Conservation (phyloP, 169 alveolate genomes). For the Eimeria tenella region DNA sequence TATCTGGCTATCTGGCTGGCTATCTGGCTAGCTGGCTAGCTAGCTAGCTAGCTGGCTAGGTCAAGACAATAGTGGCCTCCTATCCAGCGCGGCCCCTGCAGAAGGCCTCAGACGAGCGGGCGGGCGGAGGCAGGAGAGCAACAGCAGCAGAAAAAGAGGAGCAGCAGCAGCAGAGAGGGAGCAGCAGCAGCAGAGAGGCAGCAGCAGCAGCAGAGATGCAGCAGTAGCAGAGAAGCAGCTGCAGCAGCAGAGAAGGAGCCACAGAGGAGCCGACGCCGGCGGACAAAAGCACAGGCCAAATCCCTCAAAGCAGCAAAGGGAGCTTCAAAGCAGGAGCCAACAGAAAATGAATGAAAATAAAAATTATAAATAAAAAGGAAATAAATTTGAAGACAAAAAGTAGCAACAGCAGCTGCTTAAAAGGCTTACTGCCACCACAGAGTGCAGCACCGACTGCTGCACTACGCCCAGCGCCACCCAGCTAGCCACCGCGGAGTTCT, state of each 20-base stretch:
- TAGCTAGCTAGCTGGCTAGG: too few relatives aligned
- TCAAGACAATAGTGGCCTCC: too few relatives aligned
- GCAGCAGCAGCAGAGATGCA: too few relatives aligned
- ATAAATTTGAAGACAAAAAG: neutral
- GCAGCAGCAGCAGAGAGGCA: too few relatives aligned
- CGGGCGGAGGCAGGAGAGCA: neutral
- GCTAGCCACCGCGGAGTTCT: slow-evolving; percentile 35
- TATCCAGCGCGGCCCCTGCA: too few relatives aligned
- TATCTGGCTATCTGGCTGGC: too few relatives aligned
- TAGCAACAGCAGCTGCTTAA: too few relatives aligned
- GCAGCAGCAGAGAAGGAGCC: too few relatives aligned
- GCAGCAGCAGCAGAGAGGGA: neutral
- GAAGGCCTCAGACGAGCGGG: neutral
- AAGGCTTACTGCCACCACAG: slow-evolving; percentile 9
- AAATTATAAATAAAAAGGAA: neutral
- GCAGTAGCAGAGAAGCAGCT: too few relatives aligned
- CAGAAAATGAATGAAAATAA: neutral
- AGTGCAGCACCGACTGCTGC: slow-evolving; percentile 52
- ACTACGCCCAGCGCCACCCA: slow-evolving; percentile 14
- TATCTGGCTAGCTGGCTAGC: too few relatives aligned
- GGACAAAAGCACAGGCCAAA: too few relatives aligned
- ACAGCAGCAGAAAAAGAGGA: neutral
- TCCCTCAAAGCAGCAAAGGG: neutral
- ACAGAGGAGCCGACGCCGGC: too few relatives aligned
- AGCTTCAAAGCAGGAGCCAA: neutral